These are phyloP conservation scores for Trichomonas vaginalis DNA, from an alignment of 208 protist genomes.

Conservation along the genomic window DNA sequence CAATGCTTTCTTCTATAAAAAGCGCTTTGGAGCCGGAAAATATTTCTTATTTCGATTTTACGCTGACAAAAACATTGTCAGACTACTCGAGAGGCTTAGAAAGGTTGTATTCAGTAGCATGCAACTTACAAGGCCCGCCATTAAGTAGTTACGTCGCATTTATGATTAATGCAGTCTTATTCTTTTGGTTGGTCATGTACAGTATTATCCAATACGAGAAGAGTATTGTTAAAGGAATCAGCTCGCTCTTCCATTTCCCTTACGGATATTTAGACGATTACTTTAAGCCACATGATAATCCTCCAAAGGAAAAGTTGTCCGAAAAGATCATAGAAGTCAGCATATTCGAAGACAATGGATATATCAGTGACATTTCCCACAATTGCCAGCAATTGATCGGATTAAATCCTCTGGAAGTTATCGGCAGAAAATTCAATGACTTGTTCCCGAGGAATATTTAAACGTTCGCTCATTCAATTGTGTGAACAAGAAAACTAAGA, in stretches of 20 bases:
- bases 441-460: not conserved
- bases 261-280: not conserved
- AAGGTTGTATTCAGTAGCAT: not conserved
- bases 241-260: not conserved
- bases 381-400: not conserved
- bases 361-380: not conserved
- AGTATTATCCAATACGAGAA: not conserved
- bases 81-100: not conserved
- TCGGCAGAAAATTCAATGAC: not conserved
- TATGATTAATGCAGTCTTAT: not conserved
- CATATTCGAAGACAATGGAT: not conserved
- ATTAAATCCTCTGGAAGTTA: not conserved
- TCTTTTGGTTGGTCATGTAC: not conserved
- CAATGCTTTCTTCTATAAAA: not conserved
- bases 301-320: not conserved
- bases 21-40: not conserved
- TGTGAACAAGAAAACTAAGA: not conserved
- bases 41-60: no score
- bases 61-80: not conserved
- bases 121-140: not conserved
- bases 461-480: not conserved
- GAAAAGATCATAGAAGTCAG: not conserved
- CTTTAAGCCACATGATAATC: not conserved
- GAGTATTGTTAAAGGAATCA: not conserved
- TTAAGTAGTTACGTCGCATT: not conserved